Percentiles rank a stretch among this genome's conserved stretches.
Conservation (phyloP, 2,329 filamentous ascomycete species). For the Coniella lustricola region DNA sequence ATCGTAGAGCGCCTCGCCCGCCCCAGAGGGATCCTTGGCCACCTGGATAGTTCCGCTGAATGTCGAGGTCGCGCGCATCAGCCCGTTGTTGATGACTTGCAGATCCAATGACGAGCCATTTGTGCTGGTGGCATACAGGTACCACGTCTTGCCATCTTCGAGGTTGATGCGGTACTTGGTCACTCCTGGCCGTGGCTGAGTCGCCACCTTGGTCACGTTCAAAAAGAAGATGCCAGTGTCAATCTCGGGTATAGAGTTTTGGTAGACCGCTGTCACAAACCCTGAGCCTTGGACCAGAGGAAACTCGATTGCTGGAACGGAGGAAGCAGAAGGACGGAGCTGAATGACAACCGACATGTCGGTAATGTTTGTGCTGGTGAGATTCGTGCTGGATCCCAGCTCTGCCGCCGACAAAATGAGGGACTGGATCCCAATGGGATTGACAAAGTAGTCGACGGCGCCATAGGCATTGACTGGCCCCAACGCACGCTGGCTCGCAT, state of each 20-base stretch:
- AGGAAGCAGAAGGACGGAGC: constrained; percentile 47
- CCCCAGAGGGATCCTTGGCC: constrained; percentile 61
- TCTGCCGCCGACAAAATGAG: constrained; percentile 73
- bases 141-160: constrained; percentile 68
- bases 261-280: constrained; percentile 74
- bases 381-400: constrained; percentile 51
- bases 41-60: constrained; percentile 80
- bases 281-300: constrained; percentile 86
- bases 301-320: constrained; percentile 60
- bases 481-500: constrained; percentile 59
- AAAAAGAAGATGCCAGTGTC: constrained; percentile 70
- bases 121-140: constrained; percentile 65
- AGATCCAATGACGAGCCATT: constrained; percentile 59
- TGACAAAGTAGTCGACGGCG: constrained; percentile 67
- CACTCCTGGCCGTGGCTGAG: constrained; percentile 54
- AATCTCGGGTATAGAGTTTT: constrained; percentile 61
- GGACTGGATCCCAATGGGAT: constrained; percentile 75
- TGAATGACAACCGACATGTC: constrained; percentile 61
- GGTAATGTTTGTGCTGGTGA: constrained; percentile 48
- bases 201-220: constrained; percentile 51
- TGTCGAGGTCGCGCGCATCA: constrained; percentile 55
- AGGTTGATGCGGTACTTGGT: constrained; percentile 71
- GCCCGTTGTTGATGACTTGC: constrained; percentile 56
- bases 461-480: constrained; percentile 52
- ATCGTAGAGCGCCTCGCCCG: constrained; percentile 66